Evolutionary conservation across 441 rosid genomes (phyloP).

Genomic region (Jatropha podagrica): DNA sequence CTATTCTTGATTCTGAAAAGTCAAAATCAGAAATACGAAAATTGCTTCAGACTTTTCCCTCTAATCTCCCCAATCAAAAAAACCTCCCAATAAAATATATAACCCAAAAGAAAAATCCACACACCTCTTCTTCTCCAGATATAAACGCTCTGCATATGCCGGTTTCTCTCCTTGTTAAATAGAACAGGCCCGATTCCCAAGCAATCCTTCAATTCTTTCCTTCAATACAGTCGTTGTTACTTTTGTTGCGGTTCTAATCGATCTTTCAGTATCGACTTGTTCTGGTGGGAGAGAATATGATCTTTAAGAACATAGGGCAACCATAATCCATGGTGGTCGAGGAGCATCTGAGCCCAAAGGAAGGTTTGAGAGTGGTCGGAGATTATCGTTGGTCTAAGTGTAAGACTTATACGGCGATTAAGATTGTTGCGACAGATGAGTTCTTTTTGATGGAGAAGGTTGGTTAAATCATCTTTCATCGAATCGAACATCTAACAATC

Average conservation of each 20-base stretch:
- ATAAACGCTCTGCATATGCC: neutral
- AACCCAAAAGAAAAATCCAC: too few species aligned
- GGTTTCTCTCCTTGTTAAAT: neutral
- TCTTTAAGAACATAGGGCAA: constrained; percentile 9
- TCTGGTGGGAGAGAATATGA: constrained; percentile 59
- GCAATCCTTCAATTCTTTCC: constrained; percentile 27
- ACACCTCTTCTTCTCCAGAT: neutral
- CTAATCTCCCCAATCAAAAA: too few species aligned
- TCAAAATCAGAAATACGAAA: too few species aligned
- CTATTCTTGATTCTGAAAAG: too few species aligned
- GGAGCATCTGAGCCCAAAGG: constrained; percentile 39
- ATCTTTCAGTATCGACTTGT: constrained; percentile 31
- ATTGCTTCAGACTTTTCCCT: too few species aligned
- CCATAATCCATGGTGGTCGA: constrained; percentile 40
- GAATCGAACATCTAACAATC: too few species aligned
- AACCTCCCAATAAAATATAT: too few species aligned
- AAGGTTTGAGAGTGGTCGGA: constrained; percentile 83
- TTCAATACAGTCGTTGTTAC: constrained; percentile 34
- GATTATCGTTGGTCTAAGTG: constrained; percentile 83
- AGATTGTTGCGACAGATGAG: too few species aligned
- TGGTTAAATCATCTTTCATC: too few species aligned
- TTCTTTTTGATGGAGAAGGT: too few species aligned
- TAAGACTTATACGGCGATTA: constrained; percentile 80
- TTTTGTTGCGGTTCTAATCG: constrained; percentile 43
- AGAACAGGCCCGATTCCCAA: constrained; percentile 23